These are phyloP conservation scores for Irpex sp. DNA, from an alignment of 1,284 basidiomycete genomes.

Conservation along the genomic window DNA sequence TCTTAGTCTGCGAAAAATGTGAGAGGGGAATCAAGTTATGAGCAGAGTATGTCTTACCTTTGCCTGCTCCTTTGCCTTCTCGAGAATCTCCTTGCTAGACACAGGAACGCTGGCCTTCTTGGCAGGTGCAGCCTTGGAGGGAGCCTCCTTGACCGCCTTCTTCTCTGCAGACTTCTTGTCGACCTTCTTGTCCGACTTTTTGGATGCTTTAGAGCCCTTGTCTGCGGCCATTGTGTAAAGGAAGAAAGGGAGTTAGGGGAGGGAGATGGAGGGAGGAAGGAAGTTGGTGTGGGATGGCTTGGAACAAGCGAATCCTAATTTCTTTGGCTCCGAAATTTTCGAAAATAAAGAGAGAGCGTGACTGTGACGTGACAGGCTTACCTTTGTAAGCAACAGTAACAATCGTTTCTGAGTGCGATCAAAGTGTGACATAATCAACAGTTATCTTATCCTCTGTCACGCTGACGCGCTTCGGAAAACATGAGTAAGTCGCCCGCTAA, in stretches of 20 bases:
- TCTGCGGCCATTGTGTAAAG: slow-evolving; percentile 25
- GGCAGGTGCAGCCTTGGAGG: slow-evolving; percentile 15
- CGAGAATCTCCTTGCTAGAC: slow-evolving; percentile 14
- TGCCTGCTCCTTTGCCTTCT: slow-evolving; percentile 3
- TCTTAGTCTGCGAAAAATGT: slow-evolving; percentile 9
- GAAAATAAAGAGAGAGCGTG: slow-evolving; percentile 12
- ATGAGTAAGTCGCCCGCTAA: neutral
- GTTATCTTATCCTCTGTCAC: neutral
- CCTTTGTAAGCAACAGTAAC: neutral
- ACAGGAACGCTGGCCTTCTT: slow-evolving; percentile 7
- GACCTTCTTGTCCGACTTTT: slow-evolving; percentile 34
- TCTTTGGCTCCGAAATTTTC: slow-evolving; percentile 17
- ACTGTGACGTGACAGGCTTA: slow-evolving; percentile 6
- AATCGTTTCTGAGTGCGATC: neutral
- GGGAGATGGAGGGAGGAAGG: slow-evolving; percentile 17
- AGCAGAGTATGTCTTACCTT: neutral
- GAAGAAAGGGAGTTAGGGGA: slow-evolving; percentile 13
- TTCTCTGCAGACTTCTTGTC: slow-evolving; percentile 30
- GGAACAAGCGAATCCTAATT: slow-evolving; percentile 15
- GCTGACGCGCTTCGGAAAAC: neutral
- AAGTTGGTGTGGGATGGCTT: slow-evolving; percentile 9
- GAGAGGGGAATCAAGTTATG: neutral
- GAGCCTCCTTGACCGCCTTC: slow-evolving; percentile 28
- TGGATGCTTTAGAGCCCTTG: slow-evolving; percentile 31
- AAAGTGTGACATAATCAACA: neutral